Base-by-base conservation (phyloP, 495 filamentous ascomycete genomes). In the Daldinia childiae region DNA sequence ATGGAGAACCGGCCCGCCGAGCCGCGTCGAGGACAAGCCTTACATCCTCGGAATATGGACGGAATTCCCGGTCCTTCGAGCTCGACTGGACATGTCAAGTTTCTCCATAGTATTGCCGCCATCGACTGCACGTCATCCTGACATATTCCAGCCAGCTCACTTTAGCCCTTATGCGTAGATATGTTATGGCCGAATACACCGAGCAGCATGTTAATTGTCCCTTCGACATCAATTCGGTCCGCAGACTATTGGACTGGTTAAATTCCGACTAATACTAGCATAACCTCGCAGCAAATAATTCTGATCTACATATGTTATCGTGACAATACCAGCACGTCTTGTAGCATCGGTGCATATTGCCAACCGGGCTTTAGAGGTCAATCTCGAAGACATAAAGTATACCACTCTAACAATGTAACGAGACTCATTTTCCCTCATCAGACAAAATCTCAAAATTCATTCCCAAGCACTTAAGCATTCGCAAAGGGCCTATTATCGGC, bases 1-100 rank as follows among this genome's bases (percentile, higher is more conserved):
- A 73, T 73, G 71, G 71, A 69, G 58, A 69, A 63, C 15, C 71
- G 71, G 71, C 62, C 71, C 71, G 71, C 27, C 50, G 52, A 69
- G 62, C 71, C 71, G 71, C 32, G 9, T 54, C 57, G 27, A 68
- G 36, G 32, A 29, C 62, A 65, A 63, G 52, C 45, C 41, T 62
- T 51, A 59, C 65, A 45, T 30, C 30, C 43, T 52, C 71, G 62
- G 71, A 8, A 66, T 58, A 66, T 58, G 52, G 66, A 62, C 57
- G 71, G 71, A 54, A 69, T 39, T 69, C 51, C 66, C 71, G 71
- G 66, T 54, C 55, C 60, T 54, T 59, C 60, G 59, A 41, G 58
- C 50, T 69, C 51, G 60, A 52, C 38, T 68, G 0, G 39, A 68
- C 19, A 68, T 55, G 26, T 58, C 30, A 38, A 51, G 30, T 51